Base-by-base conservation (phyloP, 495 filamentous ascomycete species). In the Talaromyces adpressus region DNA sequence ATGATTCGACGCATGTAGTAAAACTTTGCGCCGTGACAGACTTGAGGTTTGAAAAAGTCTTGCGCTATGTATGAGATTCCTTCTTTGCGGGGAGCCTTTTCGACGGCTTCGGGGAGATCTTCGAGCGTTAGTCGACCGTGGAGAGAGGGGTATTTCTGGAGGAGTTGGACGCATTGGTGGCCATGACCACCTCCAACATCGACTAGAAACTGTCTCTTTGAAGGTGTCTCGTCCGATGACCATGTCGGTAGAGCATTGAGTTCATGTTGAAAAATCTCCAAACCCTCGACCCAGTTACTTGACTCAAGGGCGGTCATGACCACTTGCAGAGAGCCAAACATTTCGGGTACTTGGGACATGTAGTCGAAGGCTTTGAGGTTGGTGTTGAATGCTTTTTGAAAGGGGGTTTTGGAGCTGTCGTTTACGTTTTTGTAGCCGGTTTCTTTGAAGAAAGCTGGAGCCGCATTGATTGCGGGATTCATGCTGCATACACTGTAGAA, bases 121-220 rank as follows among this genome's bases (percentile, higher is more conserved):
- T 88, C 83, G 3, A 86, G 63, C 6, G 87, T 66, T 22, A 88
- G 70, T 16, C 70, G 70, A 0, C 79, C 81, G 0, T 71, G 63
- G 0, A 84, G 64, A 14, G 73, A 49, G 0, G 79, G 80, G 29
- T 73, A 78, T 56, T 70, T 77, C 53, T 77, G 69, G 36, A 58
- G 56, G 30, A 87, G 77, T 8, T 69, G 70, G 30, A 72, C 69
- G 52, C 75, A 75, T 53, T 85, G 81, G 25, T 86, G 79, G n/a
- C 84, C 84, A 30, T 78, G 70, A 1, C 79, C 73, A 41, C 85
- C 82, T 8, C 83, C 83, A 0, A 86, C 70, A 61, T 87, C 80
- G 14, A 87, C 81, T 32, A 83, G 23, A 6, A 58, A 58, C 20
- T 58, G 56, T 20, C 56, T 58, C 6, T 58, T 29, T 51, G 16